Evolutionary conservation across 768 basidiomycete species (phyloP), one percentile per base, ranked within the genome.

Genomic region (Pleurotus salmoneostramineus): DNA sequence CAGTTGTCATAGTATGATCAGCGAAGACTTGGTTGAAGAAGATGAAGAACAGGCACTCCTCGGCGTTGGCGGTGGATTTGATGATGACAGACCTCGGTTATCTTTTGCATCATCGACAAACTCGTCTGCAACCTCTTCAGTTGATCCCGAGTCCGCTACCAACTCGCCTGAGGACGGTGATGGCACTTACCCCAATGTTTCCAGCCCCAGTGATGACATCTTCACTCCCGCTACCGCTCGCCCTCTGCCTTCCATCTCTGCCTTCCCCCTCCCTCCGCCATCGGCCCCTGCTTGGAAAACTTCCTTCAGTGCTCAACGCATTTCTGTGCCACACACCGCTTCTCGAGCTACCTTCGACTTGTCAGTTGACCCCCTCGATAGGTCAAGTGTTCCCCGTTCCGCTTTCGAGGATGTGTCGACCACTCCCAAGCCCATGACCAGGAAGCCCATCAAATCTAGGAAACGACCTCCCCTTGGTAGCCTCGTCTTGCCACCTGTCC

Each of bases 1-100:
- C 65, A 83, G 80, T 65, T 74, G 70, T 40, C 81, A 81, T 63
- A 93, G 91, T 67, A 72, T 88, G 43, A 68, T 91, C 44, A 92
- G 89, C 66, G 91, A 93, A 68, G 79, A 93, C 54, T 81, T 92
- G 6, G 83, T 93, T 7, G 91, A 92, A 65, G 89, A 89, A 61
- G 89, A 91, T 17, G 91, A 93, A 67, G 89, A 93, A 66, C 72
- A 82, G 49, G 87, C 85, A 58, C 72, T 91, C 0, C 77, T 91
- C 43, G 87, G 87, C 46, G 68, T 88, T 14, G 85, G 88, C 55
- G 83, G 86, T 56, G 81, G 83, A 36, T 91, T 90, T 61, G 79
- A 82, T 63, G 73, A 74, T 31, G 52, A 55, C 52, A 36, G 52
- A 14, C 52, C 52, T 11, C 52, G 52, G 40, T 55, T 55, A 43